A percentile compares a stretch with the other conserved stretches of the same genome.
These are phyloP conservation scores for Starmerella gropengiesseri DNA, from an alignment of 805 yeast species.

Conservation along the genomic window DNA sequence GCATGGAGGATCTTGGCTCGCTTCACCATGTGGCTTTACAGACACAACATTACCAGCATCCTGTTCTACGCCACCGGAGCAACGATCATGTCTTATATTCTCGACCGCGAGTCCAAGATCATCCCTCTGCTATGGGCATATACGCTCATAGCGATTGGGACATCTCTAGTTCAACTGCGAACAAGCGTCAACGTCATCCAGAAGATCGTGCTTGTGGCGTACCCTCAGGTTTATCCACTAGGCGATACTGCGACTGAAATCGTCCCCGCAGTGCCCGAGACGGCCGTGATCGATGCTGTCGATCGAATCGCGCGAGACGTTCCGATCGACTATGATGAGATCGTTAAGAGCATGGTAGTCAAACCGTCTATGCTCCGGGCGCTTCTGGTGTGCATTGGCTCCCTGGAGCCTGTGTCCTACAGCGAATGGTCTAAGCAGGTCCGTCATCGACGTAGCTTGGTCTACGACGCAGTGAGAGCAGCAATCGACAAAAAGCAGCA, in stretches of 20 bases:
- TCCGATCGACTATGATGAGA: not conserved
- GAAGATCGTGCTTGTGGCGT: not conserved
- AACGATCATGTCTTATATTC: not conserved
- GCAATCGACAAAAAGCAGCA: slow-evolving; percentile 1
- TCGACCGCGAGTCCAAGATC: not conserved
- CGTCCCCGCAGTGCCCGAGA: not conserved
- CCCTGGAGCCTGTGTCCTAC: not conserved
- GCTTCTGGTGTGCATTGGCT: not conserved
- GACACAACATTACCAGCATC: slow-evolving; percentile 1
- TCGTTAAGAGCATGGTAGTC: slow-evolving; percentile 2
- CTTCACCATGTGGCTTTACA: slow-evolving; percentile 1
- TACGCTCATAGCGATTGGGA: not conserved
- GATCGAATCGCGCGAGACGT: not conserved
- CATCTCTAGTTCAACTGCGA: not conserved
- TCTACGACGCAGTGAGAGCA: not conserved
- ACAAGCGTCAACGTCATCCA: not conserved
- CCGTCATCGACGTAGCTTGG: slow-evolving; percentile 4
- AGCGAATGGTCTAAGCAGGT: slow-evolving; percentile 7
- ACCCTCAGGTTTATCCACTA: not conserved
- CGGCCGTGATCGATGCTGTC: not conserved
- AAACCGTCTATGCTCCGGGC: slow-evolving; percentile 4
- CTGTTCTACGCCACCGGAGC: not conserved
- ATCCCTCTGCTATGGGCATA: not conserved
- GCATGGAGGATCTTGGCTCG: too few species aligned
- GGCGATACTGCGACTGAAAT: slow-evolving; percentile 2